Base-by-base conservation (phyloP, 2,329 filamentous ascomycete genomes). In the Pseudopyricularia javanii region DNA sequence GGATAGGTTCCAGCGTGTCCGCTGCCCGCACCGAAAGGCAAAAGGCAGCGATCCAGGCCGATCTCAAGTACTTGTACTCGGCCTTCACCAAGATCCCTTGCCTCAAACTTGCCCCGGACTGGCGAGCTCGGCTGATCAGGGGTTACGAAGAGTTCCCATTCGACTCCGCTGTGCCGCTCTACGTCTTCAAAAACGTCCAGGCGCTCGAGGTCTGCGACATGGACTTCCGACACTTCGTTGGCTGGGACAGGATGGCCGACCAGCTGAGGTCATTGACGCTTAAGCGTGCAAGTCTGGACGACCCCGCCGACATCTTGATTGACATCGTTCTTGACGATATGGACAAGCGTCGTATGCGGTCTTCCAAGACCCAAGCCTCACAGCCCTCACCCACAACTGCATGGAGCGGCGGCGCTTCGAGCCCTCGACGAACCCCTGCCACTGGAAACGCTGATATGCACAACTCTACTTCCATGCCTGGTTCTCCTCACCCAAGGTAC, bases 101-200 rank as follows among this genome's bases (percentile, higher is more conserved):
- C 63, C 74, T 98, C 57, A 83, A 86, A 58, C 75, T 98, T 53
- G 84, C 91, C 28, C 91, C 91, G n/a, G 93, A 98, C 68, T 91
- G 90, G 74, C 87, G 89, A 59, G 91, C 91, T 49, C 84, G 86
- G 52, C 74, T 96, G 56, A 96, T 98, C 60, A 80, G 85, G 59
- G 91, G 91, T 28, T 97, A 93, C 64, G 93, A 98, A 68, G 91
- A 96, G 68, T 98, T 97, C 60, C 93, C 93, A 3, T 96, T 97
- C 67, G 93, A 98, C 68, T 95, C 89, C 24, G 93, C 93, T 20
- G 93, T 98, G 30, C 93, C 93, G 20, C 75, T 98, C n/a, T 86
- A 95, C 66, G 87, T 88, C 8, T 97, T 98, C 79, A 97, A 98
- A 71, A 98, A 97, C 60, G 74, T 97, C 52, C 91, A 91, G 68